These are phyloP conservation scores for Pichia phayaonensis DNA, from an alignment of 805 yeast species.

Conservation along the genomic window DNA sequence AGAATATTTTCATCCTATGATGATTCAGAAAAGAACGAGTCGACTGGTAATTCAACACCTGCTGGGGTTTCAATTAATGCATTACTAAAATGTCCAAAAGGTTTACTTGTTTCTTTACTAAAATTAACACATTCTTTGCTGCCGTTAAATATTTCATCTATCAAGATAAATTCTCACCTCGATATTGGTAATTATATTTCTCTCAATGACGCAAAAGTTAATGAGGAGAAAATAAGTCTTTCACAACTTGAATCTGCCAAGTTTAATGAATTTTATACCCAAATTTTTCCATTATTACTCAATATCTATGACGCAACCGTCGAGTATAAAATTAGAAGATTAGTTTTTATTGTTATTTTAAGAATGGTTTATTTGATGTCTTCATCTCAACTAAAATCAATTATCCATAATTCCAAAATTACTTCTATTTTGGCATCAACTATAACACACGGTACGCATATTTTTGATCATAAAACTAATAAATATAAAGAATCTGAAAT, in stretches of 20 bases:
- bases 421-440: slow-evolving; percentile 51
- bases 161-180: slow-evolving; percentile 6
- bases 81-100: slow-evolving; percentile 66
- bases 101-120: slow-evolving; percentile 47
- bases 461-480: slow-evolving; percentile 9
- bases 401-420: slow-evolving; percentile 32
- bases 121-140: slow-evolving; percentile 49
- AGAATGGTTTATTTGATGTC: slow-evolving; percentile 41
- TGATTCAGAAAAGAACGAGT: slow-evolving; percentile 18
- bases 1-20: slow-evolving; percentile 34
- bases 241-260: slow-evolving; percentile 22
- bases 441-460: slow-evolving; percentile 44
- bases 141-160: slow-evolving; percentile 34
- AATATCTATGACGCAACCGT: slow-evolving; percentile 67
- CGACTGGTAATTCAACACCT: neutral
- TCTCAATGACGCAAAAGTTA: slow-evolving; percentile 12
- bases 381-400: slow-evolving; percentile 23
- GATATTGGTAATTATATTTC: slow-evolving; percentile 25
- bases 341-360: slow-evolving; percentile 44
- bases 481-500: neutral
- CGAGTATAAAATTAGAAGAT: slow-evolving; percentile 55
- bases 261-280: slow-evolving; percentile 32
- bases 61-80: slow-evolving; percentile 49
- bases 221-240: slow-evolving; percentile 28
- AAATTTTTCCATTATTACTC: slow-evolving; percentile 45